Evolutionary conservation across 2,329 filamentous ascomycete genomes (phyloP).

Genomic region (Acrocalymma vagum): DNA sequence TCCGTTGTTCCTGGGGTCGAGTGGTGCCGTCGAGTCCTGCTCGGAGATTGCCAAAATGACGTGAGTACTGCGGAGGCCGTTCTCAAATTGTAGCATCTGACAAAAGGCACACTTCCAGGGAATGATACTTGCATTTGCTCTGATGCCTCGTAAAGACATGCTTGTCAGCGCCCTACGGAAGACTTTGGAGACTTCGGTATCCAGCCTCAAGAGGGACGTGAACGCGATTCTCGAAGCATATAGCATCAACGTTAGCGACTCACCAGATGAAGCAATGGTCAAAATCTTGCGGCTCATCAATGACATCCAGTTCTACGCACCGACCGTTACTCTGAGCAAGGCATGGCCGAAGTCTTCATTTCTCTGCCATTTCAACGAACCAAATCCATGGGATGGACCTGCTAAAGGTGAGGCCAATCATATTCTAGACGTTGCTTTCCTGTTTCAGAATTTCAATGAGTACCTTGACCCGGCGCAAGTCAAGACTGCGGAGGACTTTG

Average conservation of each 20-base stretch:
- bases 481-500: slow-evolving; percentile 24
- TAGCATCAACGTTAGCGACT: slow-evolving; percentile 35
- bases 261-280: slow-evolving; percentile 49
- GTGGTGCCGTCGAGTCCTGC: slow-evolving; percentile 55
- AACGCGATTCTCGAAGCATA: slow-evolving; percentile 50
- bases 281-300: slow-evolving; percentile 51
- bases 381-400: slow-evolving; percentile 34
- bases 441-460: slow-evolving; percentile 37
- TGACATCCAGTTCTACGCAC: slow-evolving; percentile 55
- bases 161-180: too few relatives aligned
- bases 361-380: slow-evolving; percentile 30
- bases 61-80: too few relatives aligned
- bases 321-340: slow-evolving; percentile 48
- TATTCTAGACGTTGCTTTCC: slow-evolving; percentile 33
- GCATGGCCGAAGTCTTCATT: slow-evolving; percentile 25
- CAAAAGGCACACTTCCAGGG: too few relatives aligned
- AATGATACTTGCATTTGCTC: too few relatives aligned
- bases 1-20: slow-evolving; percentile 38
- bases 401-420: slow-evolving; percentile 32
- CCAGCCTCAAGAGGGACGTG: too few relatives aligned
- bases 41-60: slow-evolving; percentile 57
- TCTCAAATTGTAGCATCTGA: too few relatives aligned
- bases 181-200: too few relatives aligned
- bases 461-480: slow-evolving; percentile 12
- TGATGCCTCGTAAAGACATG: too few relatives aligned